Percentiles rank a stretch among this genome's conserved stretches.
Conservation (phyloP, 768 basidiomycete genomes). For the Boletus bicolor region DNA sequence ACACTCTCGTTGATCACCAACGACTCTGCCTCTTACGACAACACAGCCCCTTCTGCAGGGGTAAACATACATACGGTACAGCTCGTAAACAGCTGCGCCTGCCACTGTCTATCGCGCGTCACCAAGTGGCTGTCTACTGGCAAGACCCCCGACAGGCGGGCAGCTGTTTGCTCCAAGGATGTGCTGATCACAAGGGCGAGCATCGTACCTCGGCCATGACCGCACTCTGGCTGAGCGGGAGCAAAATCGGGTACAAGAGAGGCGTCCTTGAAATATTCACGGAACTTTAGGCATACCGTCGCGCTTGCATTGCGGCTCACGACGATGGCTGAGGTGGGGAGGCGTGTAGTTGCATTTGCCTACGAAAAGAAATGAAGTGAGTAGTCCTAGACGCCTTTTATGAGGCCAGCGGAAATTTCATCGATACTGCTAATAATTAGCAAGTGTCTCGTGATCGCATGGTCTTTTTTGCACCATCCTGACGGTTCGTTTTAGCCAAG, state of each 20-base stretch:
- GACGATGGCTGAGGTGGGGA: constrained; percentile 36
- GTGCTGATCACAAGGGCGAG: constrained; percentile 52
- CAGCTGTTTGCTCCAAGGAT: constrained; percentile 43
- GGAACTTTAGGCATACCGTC: constrained; percentile 44
- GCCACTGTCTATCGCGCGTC: constrained; percentile 51
- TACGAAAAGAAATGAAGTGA: constrained; percentile 9
- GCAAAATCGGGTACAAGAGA: constrained; percentile 65
- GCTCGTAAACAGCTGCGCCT: constrained; percentile 55
- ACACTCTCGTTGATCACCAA: constrained; percentile 47
- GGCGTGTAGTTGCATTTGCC: constrained; percentile 20
- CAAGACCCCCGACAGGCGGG: constrained; percentile 45
- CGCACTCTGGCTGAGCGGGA: constrained; percentile 41
- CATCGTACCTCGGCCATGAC: constrained; percentile 28
- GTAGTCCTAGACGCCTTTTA: no score
- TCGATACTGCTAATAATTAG: no score
- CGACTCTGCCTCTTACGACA: constrained; percentile 20
- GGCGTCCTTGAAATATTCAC: constrained; percentile 29
- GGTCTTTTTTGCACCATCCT: no score
- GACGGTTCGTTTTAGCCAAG: no score
- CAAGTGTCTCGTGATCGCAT: no score
- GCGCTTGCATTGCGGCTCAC: no score
- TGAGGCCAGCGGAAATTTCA: no score
- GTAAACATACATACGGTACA: constrained; percentile 56
- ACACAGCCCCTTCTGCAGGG: constrained; percentile 25
- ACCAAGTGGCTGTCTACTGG: constrained; percentile 44